These are phyloP conservation scores for Globisporangium polare DNA, from an alignment of 352 stramenopile species.

Conservation along the genomic window DNA sequence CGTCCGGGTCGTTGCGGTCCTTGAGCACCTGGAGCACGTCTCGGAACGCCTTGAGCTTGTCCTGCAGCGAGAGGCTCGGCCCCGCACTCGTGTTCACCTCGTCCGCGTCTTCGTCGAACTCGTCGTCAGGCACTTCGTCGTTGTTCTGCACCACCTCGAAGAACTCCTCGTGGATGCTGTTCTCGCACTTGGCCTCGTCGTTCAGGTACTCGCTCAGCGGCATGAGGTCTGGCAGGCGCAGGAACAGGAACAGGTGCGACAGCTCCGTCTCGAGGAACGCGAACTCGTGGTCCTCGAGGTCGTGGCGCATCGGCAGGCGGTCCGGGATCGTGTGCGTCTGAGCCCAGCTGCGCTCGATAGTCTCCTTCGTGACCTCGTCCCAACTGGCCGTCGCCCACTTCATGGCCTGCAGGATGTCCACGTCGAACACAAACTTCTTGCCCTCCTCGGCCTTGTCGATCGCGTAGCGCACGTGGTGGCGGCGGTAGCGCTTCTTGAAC, in stretches of 20 bases:
- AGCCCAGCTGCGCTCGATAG: conserved; percentile 63
- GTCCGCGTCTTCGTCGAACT: conserved; percentile 49
- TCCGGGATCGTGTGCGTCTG: conserved; percentile 53
- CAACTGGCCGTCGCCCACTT: conserved; percentile 69
- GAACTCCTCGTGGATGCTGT: conserved; percentile 78
- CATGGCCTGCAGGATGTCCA: conserved; percentile 76
- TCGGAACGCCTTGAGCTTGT: conserved; percentile 78
- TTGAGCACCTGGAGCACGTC: conserved; percentile 74
- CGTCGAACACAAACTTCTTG: conserved; percentile 46
- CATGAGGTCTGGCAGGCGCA: conserved; percentile 55
- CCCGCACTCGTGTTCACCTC: conserved; percentile 19
- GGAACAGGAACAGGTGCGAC: conserved; percentile 58
- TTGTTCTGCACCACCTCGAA: conserved; percentile 72
- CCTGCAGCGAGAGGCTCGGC: conserved; percentile 55
- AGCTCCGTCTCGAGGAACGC: conserved; percentile 59
- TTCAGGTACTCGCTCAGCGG: conserved; percentile 69
- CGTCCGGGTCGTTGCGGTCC: conserved; percentile 60
- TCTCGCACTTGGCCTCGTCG: conserved; percentile 63
- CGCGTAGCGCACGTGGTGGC: conserved; percentile 61
- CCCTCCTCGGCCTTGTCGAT: conserved; percentile 51
- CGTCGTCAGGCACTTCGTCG: conserved; percentile 66
- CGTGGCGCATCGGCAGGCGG: conserved; percentile 39
- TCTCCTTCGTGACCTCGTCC: conserved; percentile 68
- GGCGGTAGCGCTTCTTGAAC: conserved; percentile 76
- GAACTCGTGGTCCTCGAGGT: conserved; percentile 58